Evolutionary conservation across 257 asterid species (phyloP).

Genomic region (Haberlea rhodopensis): DNA sequence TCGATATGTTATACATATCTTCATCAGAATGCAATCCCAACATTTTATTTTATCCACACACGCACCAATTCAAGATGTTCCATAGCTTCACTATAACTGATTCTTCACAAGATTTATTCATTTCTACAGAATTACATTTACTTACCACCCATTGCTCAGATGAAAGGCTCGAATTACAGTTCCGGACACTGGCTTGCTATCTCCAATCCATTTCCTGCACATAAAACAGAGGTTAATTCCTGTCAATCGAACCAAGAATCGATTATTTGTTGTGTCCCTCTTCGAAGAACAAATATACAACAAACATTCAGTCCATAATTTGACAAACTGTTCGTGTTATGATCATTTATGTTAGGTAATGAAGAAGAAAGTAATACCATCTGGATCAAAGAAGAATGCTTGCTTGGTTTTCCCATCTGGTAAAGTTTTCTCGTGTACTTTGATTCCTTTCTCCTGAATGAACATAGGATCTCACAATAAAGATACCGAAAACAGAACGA

Average conservation of each 20-base stretch:
- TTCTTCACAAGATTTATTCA: slow-evolving; percentile 6
- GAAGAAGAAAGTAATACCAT: slow-evolving; percentile 46
- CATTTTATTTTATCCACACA: too few relatives aligned
- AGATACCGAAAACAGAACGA: background rate
- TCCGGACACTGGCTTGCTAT: slow-evolving; percentile 49
- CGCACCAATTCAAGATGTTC: too few relatives aligned
- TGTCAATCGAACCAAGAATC: too few relatives aligned
- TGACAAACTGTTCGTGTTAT: background rate
- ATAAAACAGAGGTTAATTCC: background rate
- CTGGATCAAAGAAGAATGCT: slow-evolving; percentile 93
- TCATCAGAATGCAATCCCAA: too few relatives aligned
- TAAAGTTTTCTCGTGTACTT: slow-evolving; percentile 46
- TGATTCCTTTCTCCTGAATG: slow-evolving; percentile 69
- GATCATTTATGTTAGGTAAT: background rate
- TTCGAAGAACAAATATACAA: background rate
- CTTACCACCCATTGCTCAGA: slow-evolving; percentile 13
- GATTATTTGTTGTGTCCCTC: background rate
- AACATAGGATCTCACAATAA: background rate
- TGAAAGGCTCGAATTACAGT: slow-evolving; percentile 17
- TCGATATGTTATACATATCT: too few relatives aligned
- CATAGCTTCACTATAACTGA: too few relatives aligned
- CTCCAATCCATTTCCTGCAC: slow-evolving; percentile 89
- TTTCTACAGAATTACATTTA: background rate
- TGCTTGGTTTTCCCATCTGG: slow-evolving; percentile 77
- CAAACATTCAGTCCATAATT: background rate